phyloP scores from a whole-genome alignment of 2,329 filamentous ascomycete genomes.

The Xylariaceae sp. region DNA sequence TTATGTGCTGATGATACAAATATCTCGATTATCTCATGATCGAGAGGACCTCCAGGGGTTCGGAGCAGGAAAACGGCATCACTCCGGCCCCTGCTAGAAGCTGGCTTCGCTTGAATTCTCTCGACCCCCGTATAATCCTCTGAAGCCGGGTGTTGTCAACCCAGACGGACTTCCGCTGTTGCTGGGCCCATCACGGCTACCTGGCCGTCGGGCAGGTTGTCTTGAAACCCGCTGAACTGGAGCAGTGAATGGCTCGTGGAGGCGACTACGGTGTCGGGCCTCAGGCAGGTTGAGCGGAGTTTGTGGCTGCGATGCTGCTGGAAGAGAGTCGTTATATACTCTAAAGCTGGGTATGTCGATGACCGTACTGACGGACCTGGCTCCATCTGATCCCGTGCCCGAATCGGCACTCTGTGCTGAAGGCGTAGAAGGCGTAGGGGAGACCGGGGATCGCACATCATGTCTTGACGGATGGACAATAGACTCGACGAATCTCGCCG shows the following conservation, averaged over 20 bases:
- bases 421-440: constrained; percentile 13
- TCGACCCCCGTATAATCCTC: constrained; percentile 44
- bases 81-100: constrained; percentile 26
- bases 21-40: no score
- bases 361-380: constrained; percentile 12
- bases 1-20: no score
- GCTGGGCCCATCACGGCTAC: constrained; percentile 12
- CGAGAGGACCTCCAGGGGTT: no score
- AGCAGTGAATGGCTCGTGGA: constrained; percentile 42
- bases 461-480: constrained; percentile 20
- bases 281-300: constrained; percentile 49
- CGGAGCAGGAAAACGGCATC: no score
- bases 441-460: background rate
- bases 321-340: constrained; percentile 45
- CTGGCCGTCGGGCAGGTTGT: constrained; percentile 11
- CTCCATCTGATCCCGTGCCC: constrained; percentile 9
- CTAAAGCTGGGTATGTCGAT: constrained; percentile 26
- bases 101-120: constrained; percentile 45
- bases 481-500: constrained; percentile 25
- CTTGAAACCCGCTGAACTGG: constrained; percentile 26
- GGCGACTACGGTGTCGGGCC: constrained; percentile 42
- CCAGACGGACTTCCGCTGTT: constrained; percentile 35
- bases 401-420: constrained; percentile 8
- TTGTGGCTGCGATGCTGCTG: constrained; percentile 44
- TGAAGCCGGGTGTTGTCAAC: constrained; percentile 41